Base-by-base conservation (phyloP, 176 grass and related monocot species). In the Guadua angustifolia region DNA sequence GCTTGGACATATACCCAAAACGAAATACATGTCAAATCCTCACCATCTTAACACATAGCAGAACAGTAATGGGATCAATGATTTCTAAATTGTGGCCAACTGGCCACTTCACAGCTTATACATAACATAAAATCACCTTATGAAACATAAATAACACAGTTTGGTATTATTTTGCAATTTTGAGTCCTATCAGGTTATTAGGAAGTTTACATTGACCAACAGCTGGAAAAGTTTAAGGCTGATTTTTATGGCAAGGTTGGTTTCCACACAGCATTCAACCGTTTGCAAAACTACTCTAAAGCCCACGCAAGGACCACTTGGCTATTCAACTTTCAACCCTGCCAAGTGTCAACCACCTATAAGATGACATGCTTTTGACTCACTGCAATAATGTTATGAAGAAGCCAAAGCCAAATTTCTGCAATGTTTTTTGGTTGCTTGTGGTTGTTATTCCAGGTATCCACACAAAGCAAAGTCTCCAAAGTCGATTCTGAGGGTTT, bases 361-460 rank as follows among this genome's bases (percentile, higher is more conserved):
- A 47, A 47, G 45, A 47, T 47, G 13, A 14, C 11, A 47, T 47
- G 45, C 45, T 47, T 47, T 47, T 47, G 13, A 47, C 45, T 47
- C 45, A 47, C 45, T 47, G 12, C 47, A 16, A 50, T 50, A 50
- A 50, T 4, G 4, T 16, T 50, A 50, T 16, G 14, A 53, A 17
- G n/a, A 68, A 81, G 15, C 12, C 11, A 0, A 45, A 46, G 12
- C n/a, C 68, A 71, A n/a, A 16, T 71, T 50, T 50, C 14, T 8
- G 39, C 44, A 18, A 56, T 75, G 32, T 56, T 57, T 0, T 75
- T 57, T 56, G 29, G 43, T 79, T 79, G 24, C 24, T 32, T 47
- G 76, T 79, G 59, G 59, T 79, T 64, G 9, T 79, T 46, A 65
- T 33, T 42, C 50, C 46, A 77, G 63, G 5, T 55, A 57, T 71